Evolutionary conservation across 192 early-diverging fungal species (phyloP), one percentile per base, ranked within the genome.

Genomic region (Oehlia diaphana): DNA sequence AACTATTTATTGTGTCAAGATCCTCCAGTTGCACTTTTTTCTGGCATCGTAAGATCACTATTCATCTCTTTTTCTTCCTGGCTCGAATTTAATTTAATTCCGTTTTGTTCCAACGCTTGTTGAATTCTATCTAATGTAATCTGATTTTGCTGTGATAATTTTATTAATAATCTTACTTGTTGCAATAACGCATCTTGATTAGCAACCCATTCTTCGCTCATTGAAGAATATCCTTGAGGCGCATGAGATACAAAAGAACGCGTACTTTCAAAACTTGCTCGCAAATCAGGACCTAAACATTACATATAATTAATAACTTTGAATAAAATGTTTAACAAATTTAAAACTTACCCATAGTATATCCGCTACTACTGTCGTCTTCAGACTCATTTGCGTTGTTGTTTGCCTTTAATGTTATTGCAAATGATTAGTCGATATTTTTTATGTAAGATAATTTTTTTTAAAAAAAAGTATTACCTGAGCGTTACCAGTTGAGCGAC

Each of bases 181-280:
- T 78, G 44, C 37, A 78, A 70, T 39, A 78, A 39, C 14, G 19
- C 35, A 70, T 78, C 77, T 42, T 78, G 77, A 78, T 71, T 78
- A 13, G 66, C 50, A 53, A 71, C 50, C 26, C 70, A 42, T 26
- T 78, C 77, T 58, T 78, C 67, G 53, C 42, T 77, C 70, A 84
- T 33, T 9, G 81, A 81, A 0, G 81, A 75, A 67, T 84, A 86
- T 37, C 82, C 83, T 14, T 76, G 85, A n/a, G 81, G 72, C 19
- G 9, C 35, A 4, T 81, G 74, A 4, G 79, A 82, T 8, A 77
- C 79, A 70, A 79, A 86, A 2, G 85, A 86, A 31, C 82, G 85
- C 5, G 37, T 53, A 65, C 85, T 86, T 42, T 86, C 85, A 73
- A 86, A 86, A 28, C 85, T 86, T 19, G 80, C 67, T 74, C 85